Evolutionary conservation across 306 rosid genomes (phyloP).

Genomic region (Styphnolobium japonicum): DNA sequence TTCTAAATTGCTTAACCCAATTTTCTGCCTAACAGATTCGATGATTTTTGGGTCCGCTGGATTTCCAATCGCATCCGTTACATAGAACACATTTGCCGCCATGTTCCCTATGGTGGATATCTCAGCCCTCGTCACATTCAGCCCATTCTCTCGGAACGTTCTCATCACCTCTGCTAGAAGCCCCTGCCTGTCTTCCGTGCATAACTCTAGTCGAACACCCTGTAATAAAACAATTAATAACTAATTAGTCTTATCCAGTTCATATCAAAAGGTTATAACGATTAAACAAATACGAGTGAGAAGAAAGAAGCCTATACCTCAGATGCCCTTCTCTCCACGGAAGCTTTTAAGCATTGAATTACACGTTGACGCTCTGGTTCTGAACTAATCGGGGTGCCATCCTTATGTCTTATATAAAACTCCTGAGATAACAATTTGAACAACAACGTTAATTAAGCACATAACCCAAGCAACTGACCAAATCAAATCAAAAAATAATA

Average conservation of each 20-base stretch:
- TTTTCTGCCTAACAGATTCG: slow-evolving; percentile 66
- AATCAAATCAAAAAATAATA: background rate
- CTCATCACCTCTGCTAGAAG: slow-evolving; percentile 86
- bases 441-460: background rate
- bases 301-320: slow-evolving; percentile 44
- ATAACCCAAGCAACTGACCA: background rate
- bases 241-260: background rate
- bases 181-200: slow-evolving; percentile 59
- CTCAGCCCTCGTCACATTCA: slow-evolving; percentile 89
- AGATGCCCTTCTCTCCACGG: slow-evolving; percentile 83
- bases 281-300: background rate
- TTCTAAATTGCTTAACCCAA: slow-evolving; percentile 64
- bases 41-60: slow-evolving; percentile 54
- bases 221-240: slow-evolving; percentile 25
- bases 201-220: slow-evolving; percentile 81
- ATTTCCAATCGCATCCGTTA: slow-evolving; percentile 74
- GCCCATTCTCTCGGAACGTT: slow-evolving; percentile 86
- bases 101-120: slow-evolving; percentile 52
- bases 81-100: slow-evolving; percentile 69
- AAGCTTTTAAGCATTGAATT: slow-evolving; percentile 82
- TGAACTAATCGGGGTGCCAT: slow-evolving; percentile 96
- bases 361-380: slow-evolving; percentile 89
- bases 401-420: slow-evolving; percentile 80
- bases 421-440: slow-evolving; percentile 48
- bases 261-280: background rate